These are phyloP conservation scores for Acrodontium crateriforme DNA, from an alignment of 2,329 filamentous ascomycete genomes.

Conservation along the genomic window DNA sequence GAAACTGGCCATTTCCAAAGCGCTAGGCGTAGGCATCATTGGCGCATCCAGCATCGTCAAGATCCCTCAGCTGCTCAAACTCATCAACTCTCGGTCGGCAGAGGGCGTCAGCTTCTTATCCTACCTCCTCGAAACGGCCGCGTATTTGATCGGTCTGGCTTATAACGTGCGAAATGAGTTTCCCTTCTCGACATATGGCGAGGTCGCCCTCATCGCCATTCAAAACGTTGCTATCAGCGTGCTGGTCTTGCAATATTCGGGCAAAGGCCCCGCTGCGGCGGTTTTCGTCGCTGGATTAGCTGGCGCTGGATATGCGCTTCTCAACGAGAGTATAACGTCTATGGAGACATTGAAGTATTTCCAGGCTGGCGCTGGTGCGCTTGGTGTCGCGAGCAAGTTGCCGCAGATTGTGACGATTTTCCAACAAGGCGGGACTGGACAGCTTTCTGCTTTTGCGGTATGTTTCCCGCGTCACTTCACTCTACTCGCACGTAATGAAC, in stretches of 20 bases:
- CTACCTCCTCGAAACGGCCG: conserved; percentile 80
- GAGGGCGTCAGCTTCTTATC: conserved; percentile 77
- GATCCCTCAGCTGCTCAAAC: conserved; percentile 90
- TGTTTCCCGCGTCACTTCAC: conserved; percentile 25
- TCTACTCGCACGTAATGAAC: background rate
- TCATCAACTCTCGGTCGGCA: conserved; percentile 65
- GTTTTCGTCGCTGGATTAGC: conserved; percentile 67
- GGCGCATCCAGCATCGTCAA: conserved; percentile 84
- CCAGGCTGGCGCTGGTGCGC: conserved; percentile 68
- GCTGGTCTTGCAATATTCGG: conserved; percentile 72
- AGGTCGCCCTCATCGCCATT: conserved; percentile 79
- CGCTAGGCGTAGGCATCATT: conserved; percentile 85
- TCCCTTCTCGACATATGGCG: conserved; percentile 92
- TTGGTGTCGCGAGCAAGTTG: conserved; percentile 81
- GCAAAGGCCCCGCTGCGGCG: conserved; percentile 53
- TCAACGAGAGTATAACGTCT: conserved; percentile 51
- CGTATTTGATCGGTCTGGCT: conserved; percentile 76
- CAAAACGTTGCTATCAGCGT: conserved; percentile 87
- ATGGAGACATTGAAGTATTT: conserved; percentile 56
- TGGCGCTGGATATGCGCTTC: conserved; percentile 54
- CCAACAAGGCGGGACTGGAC: conserved; percentile 75
- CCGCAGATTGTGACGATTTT: conserved; percentile 86
- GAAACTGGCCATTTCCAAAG: conserved; percentile 84
- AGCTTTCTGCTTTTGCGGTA: conserved; percentile 92
- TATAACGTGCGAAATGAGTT: conserved; percentile 88